phyloP scores from a whole-genome alignment of 805 yeast genomes.

The Yamadazyma akitaensis region DNA sequence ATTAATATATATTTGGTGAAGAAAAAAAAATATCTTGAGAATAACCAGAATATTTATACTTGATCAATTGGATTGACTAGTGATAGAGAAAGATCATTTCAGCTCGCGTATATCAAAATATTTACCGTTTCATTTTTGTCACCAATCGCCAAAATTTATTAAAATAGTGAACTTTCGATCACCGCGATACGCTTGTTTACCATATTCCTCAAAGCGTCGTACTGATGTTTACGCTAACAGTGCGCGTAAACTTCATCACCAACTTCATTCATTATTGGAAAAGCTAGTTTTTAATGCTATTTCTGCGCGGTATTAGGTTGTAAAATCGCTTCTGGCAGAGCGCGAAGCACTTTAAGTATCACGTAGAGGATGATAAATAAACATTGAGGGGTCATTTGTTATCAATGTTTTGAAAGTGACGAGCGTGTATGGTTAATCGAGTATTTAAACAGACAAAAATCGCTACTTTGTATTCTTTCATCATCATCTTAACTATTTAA shows the following conservation, averaged over 20 bases:
- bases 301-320: not conserved
- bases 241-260: not conserved
- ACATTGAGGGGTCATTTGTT: not conserved
- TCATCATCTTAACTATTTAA: constrained; percentile 4
- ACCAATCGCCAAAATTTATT: not conserved
- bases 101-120: not conserved
- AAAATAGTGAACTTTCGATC: not conserved
- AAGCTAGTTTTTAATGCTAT: not conserved
- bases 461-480: not conserved
- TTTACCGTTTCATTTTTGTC: not conserved
- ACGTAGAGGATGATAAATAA: not conserved
- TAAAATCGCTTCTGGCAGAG: constrained; percentile 2
- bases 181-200: not conserved
- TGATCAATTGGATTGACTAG: not conserved
- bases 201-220: not conserved
- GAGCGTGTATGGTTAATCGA: not conserved
- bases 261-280: not conserved
- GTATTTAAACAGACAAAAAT: constrained; percentile 5
- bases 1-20: constrained; percentile 7
- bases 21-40: not conserved
- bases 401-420: not conserved
- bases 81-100: not conserved
- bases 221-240: not conserved
- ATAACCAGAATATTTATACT: constrained; percentile 3
- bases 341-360: not conserved